Base-by-base conservation (phyloP, 495 filamentous ascomycete genomes). In the Apodospora peruviana region DNA sequence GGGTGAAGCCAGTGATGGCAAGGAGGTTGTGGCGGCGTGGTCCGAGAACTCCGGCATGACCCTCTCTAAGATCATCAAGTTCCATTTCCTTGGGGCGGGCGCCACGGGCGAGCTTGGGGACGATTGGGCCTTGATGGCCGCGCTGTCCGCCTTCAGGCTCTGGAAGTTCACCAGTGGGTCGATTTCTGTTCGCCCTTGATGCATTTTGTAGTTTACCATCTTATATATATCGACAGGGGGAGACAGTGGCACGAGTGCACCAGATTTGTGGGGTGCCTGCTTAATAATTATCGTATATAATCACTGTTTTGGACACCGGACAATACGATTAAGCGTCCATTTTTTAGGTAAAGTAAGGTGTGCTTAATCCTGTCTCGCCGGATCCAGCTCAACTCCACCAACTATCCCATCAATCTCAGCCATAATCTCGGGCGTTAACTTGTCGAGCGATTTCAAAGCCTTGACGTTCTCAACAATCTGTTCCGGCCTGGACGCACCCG, bases 381-480 rank as follows among this genome's bases (percentile, higher is more conserved):
- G 55, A 35, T 58, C 52, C 37, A 61, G 40, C 44, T 55, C 46
- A 19, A 58, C 50, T 9, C 57, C 61, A 22, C 61, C 63, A 3
- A 69, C 55, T 32, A 71, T 61, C 37, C 58, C 71, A 50, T 88
- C 84, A 60, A 89, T 88, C 72, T 84, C 77, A 51, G 74, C 71
- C 73, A 88, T 68, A 4, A 88, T 67, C 59, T 83, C 84, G 4
- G 76, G 72, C 2, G 81, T 85, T 53, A 88, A 53, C 59, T 77
- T 78, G 3, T 79, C 70, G 22, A 80, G 44, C 9, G 86, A 49
- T 36, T 76, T 73, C 50, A 90, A 51, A 45, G 80, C 78, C 55
- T 74, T 72, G 23, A 86, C 66, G 39, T 82, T 85, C 51, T 87
- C 80, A 11, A 70, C 66, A 35, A 90, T 75, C 65, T 90, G 86